phyloP scores from a whole-genome alignment of 805 yeast genomes.

The Candida quercuum region DNA sequence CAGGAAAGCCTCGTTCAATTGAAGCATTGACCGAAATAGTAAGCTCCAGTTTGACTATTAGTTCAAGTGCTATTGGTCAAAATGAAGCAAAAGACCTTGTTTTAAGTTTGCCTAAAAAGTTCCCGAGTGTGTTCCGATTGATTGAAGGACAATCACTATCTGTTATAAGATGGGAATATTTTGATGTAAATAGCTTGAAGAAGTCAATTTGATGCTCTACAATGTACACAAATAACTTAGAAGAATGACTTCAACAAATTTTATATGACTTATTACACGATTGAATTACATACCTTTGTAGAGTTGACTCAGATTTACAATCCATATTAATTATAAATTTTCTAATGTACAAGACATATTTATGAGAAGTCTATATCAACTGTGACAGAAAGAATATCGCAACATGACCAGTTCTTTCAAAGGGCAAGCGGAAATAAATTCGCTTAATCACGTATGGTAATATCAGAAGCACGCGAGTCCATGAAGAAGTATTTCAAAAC shows the following conservation, averaged over 20 bases:
- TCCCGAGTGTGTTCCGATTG: slow-evolving; percentile 17
- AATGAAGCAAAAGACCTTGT: slow-evolving; percentile 20
- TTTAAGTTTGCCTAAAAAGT: slow-evolving; percentile 8
- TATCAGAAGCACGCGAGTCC: slow-evolving; percentile 91
- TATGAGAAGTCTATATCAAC: no score
- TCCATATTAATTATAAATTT: no score
- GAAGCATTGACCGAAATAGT: slow-evolving; percentile 14
- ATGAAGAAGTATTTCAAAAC: slow-evolving; percentile 79
- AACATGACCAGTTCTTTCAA: no score
- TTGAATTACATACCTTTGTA: no score
- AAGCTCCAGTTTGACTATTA: slow-evolving; percentile 12
- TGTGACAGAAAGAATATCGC: no score
- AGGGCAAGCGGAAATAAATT: background rate
- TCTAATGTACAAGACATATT: no score
- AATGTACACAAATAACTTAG: background rate
- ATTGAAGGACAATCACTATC: slow-evolving; percentile 10
- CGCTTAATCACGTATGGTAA: slow-evolving; percentile 43
- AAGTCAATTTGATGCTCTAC: background rate
- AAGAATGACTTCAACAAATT: no score
- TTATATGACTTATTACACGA: no score
- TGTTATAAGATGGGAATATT: slow-evolving; percentile 21
- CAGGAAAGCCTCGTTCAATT: slow-evolving; percentile 20
- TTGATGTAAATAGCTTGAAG: slow-evolving; percentile 15
- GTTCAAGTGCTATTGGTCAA: slow-evolving; percentile 11
- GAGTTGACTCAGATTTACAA: no score